Evolutionary conservation across 2,329 filamentous ascomycete species (phyloP), one percentile per base, ranked within the genome.

Genomic region (Sporothrix brasiliensis): DNA sequence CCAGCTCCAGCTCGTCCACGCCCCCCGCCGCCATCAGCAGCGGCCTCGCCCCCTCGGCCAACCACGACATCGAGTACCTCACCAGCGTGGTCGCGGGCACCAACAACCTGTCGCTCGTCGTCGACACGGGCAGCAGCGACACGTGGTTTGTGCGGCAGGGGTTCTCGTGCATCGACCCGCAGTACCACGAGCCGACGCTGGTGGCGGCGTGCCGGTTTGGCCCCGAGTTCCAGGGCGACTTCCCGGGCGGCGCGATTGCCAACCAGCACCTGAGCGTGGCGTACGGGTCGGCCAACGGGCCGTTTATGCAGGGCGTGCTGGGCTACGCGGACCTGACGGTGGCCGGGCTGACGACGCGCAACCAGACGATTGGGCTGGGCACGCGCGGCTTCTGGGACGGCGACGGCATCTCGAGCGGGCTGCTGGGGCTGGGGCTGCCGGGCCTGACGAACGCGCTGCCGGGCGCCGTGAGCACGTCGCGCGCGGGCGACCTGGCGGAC

Each of bases 361-460:
- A 77, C 69, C 78, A 79, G 71, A 75, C 78, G 69, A 76, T 79
- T 61, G 76, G 77, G 11, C 74, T 79, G 9, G 77, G 78, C 7
- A 75, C 77, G 21, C 60, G 73, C 2, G 77, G 77, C 19, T 73
- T 72, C 14, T 79, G 77, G 71, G 71, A 69, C n/a, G 78, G 78
- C 27, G 78, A 79, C 60, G 74, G 74, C 7, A 73, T 78, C 21
- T 76, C 76, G 24, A 77, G 75, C 56, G 78, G 78, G 16, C 78
- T 79, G 49, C 74, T 79, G 9, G 78, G 77, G 10, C 74, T 79
- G 5, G 78, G 77, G 1, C 70, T 79, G 49, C 75, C 75, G 19
- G 76, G 74, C 2, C 75, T 79, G 44, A 79, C 78, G 3, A 74
- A 74, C 10, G 73, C 76, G 5, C 77, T 74, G 65, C 73, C 69